These are phyloP conservation scores for Jacaranda mimosifolia DNA, from an alignment of 257 asterid species.

Conservation along the genomic window DNA sequence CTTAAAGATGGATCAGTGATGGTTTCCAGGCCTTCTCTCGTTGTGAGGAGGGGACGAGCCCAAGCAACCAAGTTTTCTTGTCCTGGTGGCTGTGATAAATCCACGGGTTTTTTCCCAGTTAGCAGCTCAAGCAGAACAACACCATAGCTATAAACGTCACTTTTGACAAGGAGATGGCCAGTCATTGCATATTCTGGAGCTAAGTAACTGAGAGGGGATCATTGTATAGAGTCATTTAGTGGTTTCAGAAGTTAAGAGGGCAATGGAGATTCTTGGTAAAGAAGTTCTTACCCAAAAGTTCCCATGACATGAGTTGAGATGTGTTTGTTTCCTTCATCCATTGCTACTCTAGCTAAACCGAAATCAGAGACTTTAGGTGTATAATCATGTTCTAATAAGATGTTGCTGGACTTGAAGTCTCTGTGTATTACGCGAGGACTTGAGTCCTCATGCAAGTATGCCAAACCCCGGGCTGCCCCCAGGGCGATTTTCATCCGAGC, in stretches of 20 bases:
- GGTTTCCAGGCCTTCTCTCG: slow-evolving; percentile 67
- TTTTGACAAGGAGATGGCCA: slow-evolving; percentile 94
- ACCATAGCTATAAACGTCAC: slow-evolving; percentile 96
- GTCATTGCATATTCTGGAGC: slow-evolving; percentile 99
- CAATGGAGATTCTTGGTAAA: neutral
- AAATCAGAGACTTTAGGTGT: slow-evolving; percentile 96
- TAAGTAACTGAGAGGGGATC: slow-evolving; percentile 65
- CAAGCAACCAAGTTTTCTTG: slow-evolving; percentile 90
- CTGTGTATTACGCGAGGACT: slow-evolving; percentile 96
- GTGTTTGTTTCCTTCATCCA: slow-evolving; percentile 76
- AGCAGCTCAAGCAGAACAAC: slow-evolving; percentile 95
- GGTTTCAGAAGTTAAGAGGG: neutral
- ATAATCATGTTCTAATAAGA: slow-evolving; percentile 80
- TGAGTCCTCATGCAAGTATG: slow-evolving; percentile 94
- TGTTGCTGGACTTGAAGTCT: slow-evolving; percentile 95
- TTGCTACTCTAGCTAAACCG: slow-evolving; percentile 90
- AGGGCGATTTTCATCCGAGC: slow-evolving; percentile 88
- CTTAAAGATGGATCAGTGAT: slow-evolving; percentile 64
- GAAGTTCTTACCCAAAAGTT: slow-evolving; percentile 79
- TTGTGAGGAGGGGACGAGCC: slow-evolving; percentile 85
- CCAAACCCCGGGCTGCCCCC: slow-evolving; percentile 93
- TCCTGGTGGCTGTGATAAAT: slow-evolving; percentile 86
- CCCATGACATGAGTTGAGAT: slow-evolving; percentile 97
- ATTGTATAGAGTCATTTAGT: neutral
- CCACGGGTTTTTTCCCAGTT: slow-evolving; percentile 91